Evolutionary conservation across 805 yeast genomes (phyloP).

Genomic region (Metschnikowia aberdeeniae): DNA sequence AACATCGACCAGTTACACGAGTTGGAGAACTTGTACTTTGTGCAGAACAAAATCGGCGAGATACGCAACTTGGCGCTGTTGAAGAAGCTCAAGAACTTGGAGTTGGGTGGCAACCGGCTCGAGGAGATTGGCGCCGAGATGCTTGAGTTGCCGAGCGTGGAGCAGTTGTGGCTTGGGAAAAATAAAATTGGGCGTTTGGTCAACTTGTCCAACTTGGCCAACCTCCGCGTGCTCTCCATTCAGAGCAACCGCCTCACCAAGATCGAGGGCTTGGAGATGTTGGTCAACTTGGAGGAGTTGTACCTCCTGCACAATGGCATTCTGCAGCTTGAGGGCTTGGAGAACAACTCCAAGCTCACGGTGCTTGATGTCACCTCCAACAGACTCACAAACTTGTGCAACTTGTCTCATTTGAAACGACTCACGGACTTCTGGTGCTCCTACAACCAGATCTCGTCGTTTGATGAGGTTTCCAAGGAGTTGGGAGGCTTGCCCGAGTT

Average conservation of each 20-base stretch:
- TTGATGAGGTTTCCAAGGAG: slow-evolving; percentile 64
- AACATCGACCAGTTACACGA: slow-evolving; percentile 61
- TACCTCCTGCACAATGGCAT: slow-evolving; percentile 86
- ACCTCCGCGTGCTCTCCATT: slow-evolving; percentile 74
- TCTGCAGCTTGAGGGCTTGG: slow-evolving; percentile 70
- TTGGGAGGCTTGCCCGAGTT: slow-evolving; percentile 58
- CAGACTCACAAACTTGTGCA: slow-evolving; percentile 55
- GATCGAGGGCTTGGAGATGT: slow-evolving; percentile 74
- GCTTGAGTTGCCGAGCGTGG: slow-evolving; percentile 49
- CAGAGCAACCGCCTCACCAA: slow-evolving; percentile 80
- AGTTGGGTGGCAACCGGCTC: slow-evolving; percentile 86
- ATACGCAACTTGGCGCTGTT: slow-evolving; percentile 65
- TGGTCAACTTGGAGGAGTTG: slow-evolving; percentile 74
- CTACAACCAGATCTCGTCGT: slow-evolving; percentile 62
- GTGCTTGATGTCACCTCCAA: slow-evolving; percentile 84
- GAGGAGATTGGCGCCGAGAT: slow-evolving; percentile 54
- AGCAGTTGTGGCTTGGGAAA: slow-evolving; percentile 90
- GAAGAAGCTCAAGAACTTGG: slow-evolving; percentile 60
- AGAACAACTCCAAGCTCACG: slow-evolving; percentile 58
- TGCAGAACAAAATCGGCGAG: slow-evolving; percentile 77
- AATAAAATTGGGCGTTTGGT: slow-evolving; percentile 66
- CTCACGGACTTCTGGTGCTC: slow-evolving; percentile 95
- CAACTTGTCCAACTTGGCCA: slow-evolving; percentile 54
- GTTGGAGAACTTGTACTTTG: slow-evolving; percentile 71
- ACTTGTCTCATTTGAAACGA: slow-evolving; percentile 58